phyloP scores from a whole-genome alignment of 2,329 filamentous ascomycete genomes.

The Septoria linicola region DNA sequence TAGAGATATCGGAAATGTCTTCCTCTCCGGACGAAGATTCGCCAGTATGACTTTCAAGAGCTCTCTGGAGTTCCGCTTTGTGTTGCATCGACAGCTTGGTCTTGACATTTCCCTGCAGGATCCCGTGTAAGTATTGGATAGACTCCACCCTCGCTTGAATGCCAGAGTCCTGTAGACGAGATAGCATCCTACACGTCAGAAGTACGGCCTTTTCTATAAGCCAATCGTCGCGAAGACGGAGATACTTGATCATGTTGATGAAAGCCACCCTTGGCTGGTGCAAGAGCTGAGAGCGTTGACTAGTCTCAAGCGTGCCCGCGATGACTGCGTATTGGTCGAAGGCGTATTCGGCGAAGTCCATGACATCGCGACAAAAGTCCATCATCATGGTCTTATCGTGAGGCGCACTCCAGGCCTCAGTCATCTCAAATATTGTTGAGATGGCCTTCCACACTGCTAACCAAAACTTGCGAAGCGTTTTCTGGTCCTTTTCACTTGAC shows the following conservation, averaged over 20 bases:
- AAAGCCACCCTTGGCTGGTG: constrained; percentile 64
- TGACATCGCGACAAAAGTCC: constrained; percentile 89
- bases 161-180: constrained; percentile 72
- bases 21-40: constrained; percentile 27
- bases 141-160: constrained; percentile 65
- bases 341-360: constrained; percentile 85
- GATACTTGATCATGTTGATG: constrained; percentile 71
- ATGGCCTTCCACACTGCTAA: constrained; percentile 77
- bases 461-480: constrained; percentile 77
- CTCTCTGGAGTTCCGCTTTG: constrained; percentile 73
- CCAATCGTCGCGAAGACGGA: constrained; percentile 84
- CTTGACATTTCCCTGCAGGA: constrained; percentile 58
- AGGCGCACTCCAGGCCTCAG: constrained; percentile 71
- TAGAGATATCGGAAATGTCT: constrained; percentile 27
- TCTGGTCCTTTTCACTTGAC: constrained; percentile 57
- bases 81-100: constrained; percentile 82
- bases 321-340: constrained; percentile 85
- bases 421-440: constrained; percentile 75
- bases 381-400: constrained; percentile 79
- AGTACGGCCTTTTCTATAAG: constrained; percentile 78
- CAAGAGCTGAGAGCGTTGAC: constrained; percentile 49
- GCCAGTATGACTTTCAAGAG: constrained; percentile 56
- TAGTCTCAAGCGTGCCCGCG: constrained; percentile 62
- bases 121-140: constrained; percentile 62
- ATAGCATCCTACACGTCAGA: constrained; percentile 79